Evolutionary conservation across 352 stramenopile species (phyloP).

Genomic region (Thalassiosira mediterranea): DNA sequence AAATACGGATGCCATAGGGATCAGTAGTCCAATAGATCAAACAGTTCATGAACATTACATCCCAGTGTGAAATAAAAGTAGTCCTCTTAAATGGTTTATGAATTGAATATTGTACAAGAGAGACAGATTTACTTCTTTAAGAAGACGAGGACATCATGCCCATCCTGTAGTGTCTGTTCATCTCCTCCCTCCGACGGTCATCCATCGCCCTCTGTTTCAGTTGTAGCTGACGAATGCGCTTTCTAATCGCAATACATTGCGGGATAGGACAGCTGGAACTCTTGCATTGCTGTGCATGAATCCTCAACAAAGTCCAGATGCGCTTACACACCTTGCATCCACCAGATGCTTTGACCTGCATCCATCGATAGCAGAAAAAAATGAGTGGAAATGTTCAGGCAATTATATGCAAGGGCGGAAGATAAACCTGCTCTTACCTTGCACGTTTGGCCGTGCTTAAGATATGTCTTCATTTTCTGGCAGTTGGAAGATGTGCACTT

Average conservation of each 20-base stretch:
- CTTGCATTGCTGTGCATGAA: conserved; percentile 96
- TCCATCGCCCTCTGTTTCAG: conserved; percentile 97
- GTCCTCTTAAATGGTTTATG: too few species aligned
- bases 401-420: conserved; percentile 36
- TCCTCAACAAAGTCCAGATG: conserved; percentile 95
- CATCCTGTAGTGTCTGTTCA: conserved; percentile 72
- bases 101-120: too few species aligned
- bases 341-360: conserved; percentile 84
- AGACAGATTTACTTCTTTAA: too few species aligned
- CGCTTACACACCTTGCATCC: conserved; percentile 96
- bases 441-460: conserved; percentile 73
- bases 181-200: conserved; percentile 79
- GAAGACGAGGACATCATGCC: too few species aligned
- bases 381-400: not conserved
- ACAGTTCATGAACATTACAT: too few species aligned
- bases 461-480: conserved; percentile 94
- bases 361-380: conserved; percentile 14
- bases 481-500: conserved; percentile 95
- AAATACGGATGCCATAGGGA: too few species aligned
- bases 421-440: too few species aligned
- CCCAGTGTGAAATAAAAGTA: too few species aligned
- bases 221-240: conserved; percentile 90
- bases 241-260: conserved; percentile 87
- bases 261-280: conserved; percentile 90
- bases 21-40: too few species aligned